Evolutionary conservation across 1,284 basidiomycete genomes (phyloP).

Genomic region (Cutaneotrichosporon cavernicola): DNA sequence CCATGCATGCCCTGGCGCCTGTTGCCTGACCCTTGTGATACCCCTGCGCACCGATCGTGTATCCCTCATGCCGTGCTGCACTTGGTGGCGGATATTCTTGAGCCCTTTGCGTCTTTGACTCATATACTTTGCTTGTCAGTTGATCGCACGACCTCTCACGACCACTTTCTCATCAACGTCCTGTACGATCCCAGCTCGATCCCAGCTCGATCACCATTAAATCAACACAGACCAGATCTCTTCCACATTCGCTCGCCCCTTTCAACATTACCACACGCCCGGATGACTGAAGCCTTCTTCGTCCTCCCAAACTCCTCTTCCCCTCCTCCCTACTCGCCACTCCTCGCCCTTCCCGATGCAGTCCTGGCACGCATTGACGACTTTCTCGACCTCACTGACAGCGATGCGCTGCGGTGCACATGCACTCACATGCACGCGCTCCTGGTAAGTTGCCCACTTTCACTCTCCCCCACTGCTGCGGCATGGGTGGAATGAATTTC

Average conservation of each 20-base stretch:
- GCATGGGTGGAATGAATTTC: background rate
- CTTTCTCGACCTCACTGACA: background rate
- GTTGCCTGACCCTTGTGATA: no score
- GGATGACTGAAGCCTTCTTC: slow-evolving; percentile 4
- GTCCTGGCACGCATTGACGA: slow-evolving; percentile 4
- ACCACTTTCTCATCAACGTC: no score
- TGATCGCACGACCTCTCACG: no score
- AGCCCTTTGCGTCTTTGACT: background rate
- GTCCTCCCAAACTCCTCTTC: slow-evolving; percentile 3
- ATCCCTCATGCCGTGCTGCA: no score
- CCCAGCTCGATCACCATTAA: no score
- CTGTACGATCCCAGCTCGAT: no score
- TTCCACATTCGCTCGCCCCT: no score
- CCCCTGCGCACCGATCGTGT: no score
- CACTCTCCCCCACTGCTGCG: background rate
- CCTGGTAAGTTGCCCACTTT: slow-evolving; percentile 2
- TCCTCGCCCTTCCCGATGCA: slow-evolving; percentile 8
- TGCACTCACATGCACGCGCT: slow-evolving; percentile 9
- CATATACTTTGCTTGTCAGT: no score
- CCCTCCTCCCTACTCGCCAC: slow-evolving; percentile 7
- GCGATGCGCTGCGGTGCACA: background rate
- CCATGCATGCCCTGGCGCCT: no score
- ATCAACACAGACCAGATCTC: no score
- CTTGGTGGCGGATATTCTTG: background rate
- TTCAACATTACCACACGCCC: background rate